phyloP scores from a whole-genome alignment of 805 yeast genomes.

The Ogataea kodamae region DNA sequence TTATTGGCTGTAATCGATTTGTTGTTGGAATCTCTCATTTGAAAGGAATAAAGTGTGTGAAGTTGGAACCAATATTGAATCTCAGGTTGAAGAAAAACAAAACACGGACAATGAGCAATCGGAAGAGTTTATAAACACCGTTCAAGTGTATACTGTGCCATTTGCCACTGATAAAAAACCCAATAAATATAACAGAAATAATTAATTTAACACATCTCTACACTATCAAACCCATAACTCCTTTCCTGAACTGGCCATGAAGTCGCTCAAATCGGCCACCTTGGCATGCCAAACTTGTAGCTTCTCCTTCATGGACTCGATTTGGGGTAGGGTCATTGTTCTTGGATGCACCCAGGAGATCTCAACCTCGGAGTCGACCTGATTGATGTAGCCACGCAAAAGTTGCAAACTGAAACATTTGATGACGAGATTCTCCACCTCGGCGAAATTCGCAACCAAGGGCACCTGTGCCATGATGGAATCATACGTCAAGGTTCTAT shows the following conservation, averaged over 20 bases:
- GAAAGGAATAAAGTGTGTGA: too few species aligned
- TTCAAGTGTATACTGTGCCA: constrained; percentile 6
- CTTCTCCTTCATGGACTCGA: constrained; percentile 68
- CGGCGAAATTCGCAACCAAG: constrained; percentile 54
- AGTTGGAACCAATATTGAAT: too few species aligned
- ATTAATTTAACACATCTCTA: constrained; percentile 7
- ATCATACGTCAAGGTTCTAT: constrained; percentile 66
- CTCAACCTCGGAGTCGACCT: constrained; percentile 71
- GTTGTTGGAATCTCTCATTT: constrained; percentile 91
- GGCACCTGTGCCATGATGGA: constrained; percentile 71
- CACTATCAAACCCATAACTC: constrained; percentile 53
- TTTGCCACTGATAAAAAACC: constrained; percentile 12
- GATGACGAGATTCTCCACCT: constrained; percentile 88
- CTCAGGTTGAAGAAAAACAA: too few species aligned
- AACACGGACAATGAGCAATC: too few species aligned
- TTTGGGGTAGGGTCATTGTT: constrained; percentile 79
- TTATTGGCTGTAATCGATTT: constrained; percentile 72
- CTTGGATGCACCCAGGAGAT: constrained; percentile 97
- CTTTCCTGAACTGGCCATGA: constrained; percentile 58
- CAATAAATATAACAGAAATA: too few species aligned
- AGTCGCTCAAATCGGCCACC: constrained; percentile 61
- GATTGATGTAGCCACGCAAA: constrained; percentile 87
- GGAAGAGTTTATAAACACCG: too few species aligned
- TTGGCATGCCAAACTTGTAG: constrained; percentile 74
- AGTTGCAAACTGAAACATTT: constrained; percentile 83